Evolutionary conservation across 176 grass and related monocot species (phyloP), one percentile per base, ranked within the genome.

Genomic region (Leersia perrieri): DNA sequence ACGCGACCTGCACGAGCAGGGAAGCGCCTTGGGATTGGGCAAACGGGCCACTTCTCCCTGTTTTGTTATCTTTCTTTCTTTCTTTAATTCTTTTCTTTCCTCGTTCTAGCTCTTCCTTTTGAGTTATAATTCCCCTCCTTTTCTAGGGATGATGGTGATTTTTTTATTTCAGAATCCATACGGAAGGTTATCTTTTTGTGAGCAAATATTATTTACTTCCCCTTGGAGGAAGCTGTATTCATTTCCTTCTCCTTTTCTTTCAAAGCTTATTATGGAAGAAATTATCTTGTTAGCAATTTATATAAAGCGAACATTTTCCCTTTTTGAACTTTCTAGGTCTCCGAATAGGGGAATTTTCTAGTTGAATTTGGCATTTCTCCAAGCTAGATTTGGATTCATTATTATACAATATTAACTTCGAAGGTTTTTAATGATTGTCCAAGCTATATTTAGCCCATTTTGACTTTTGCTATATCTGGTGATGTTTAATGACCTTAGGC

Each of bases 11-110:
- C 61, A 66, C 5, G 27, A 20, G 28, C 2, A 10, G 16, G 47
- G 63, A 40, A 78, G 60, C 60, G 61, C 39, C 38, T 78, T 16
- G 76, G 42, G 60, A 63, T 63, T 60, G 57, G 63, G 44, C 42
- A 22, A 34, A 42, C 25, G 34, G 5, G 58, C 63, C 77, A 79
- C 63, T 79, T 55, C 31, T 34, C 61, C 77, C 11, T 68, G 61
- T 80, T 45, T 80, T 23, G 31, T 8, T 51, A 51, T 51, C 41
- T 36, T 29, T 80, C 36, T 12, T 13, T 79, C 15, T 47, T 32
- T 66, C 1, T 78, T 27, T 63, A 29, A 76, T 41, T 42, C 51
- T 2, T 28, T 80, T 27, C 14, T 5, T 78, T 68, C 18, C 22
- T n/a, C 20, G 49, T 7, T 20, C 18, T 7, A 22, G 49, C 20